Evolutionary conservation across 2,329 filamentous ascomycete genomes (phyloP), one percentile per base, ranked within the genome.

Genomic region (Colletotrichum sp.): DNA sequence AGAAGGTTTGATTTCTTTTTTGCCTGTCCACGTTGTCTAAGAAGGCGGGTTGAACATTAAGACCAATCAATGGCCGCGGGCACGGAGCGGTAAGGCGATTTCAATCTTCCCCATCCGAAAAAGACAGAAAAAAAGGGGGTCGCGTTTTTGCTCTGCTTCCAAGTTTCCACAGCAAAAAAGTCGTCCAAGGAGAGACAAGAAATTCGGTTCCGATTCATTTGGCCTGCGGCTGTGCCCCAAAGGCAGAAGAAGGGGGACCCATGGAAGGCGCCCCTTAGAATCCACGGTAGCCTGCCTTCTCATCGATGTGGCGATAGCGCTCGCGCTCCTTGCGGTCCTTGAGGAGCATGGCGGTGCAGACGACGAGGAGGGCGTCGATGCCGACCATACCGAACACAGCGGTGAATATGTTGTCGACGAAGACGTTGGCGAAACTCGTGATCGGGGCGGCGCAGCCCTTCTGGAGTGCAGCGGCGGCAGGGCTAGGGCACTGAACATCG

Each of bases 321-420:
- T 94, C 92, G 81, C 92, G 91, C 87, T 97, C 95, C 85, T 94
- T 94, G 82, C 95, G 92, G 80, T 95, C 93, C 89, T 96, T 96
- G 80, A 95, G 88, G 60, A 97, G 88, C 85, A 95, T 95, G 34
- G 93, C 93, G 15, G 93, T 92, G 79, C 92, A 91, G 72, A 96
- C 87, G 79, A 96, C 86, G 65, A 96, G 87, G 68, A 95, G 81
- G 57, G 90, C 90, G 81, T 96, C 92, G 78, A 95, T 83, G 72
- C 89, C 94, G 77, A 96, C 94, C 83, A 96, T 92, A 77, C 94
- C 95, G 83, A 97, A 97, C 71, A 94, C 89, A 28, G 92, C 92
- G 2, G 95, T 97, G 84, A 96, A 97, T 81, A 96, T 92, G 72
- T 92, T 86, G 84, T 96, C 94, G 78, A 96, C 87, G 81, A 93